These are phyloP conservation scores for Tylopilus sp. DNA, from an alignment of 1,284 basidiomycete genomes.

Conservation along the genomic window DNA sequence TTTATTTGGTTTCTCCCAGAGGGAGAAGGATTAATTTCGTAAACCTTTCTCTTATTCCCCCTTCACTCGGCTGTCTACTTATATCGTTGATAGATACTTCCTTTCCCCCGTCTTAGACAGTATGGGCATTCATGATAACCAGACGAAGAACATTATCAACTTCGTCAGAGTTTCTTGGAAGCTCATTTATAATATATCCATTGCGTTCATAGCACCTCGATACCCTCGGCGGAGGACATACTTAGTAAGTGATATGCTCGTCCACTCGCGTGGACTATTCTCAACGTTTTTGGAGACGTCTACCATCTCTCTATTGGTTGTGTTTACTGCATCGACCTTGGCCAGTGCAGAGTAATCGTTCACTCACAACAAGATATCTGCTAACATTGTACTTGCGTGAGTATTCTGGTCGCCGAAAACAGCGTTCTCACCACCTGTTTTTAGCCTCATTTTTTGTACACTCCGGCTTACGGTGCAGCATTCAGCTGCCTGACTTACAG, in stretches of 20 bases:
- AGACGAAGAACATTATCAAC: slow-evolving; percentile 18
- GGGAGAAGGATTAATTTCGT: slow-evolving; percentile 14
- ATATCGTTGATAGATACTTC: slow-evolving; percentile 5
- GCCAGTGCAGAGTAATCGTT: slow-evolving; percentile 14
- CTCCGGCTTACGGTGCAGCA: slow-evolving; percentile 1
- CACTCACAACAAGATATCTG: slow-evolving; percentile 1
- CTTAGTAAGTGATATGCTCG: slow-evolving; percentile 5
- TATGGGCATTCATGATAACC: slow-evolving; percentile 19
- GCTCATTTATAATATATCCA: slow-evolving; percentile 1
- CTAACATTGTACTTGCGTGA: slow-evolving; percentile 9
- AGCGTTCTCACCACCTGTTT: neutral
- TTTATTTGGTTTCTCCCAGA: slow-evolving; percentile 55
- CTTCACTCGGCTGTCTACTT: no score
- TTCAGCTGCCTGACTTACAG: slow-evolving; percentile 5
- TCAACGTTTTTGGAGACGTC: neutral
- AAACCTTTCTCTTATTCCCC: neutral
- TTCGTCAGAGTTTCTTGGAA: slow-evolving; percentile 8
- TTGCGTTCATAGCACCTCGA: slow-evolving; percentile 11
- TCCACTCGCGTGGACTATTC: neutral
- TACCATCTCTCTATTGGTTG: slow-evolving; percentile 12
- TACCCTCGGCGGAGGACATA: slow-evolving; percentile 17
- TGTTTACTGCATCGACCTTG: slow-evolving; percentile 15
- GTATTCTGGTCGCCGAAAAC: neutral
- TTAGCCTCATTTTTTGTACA: slow-evolving; percentile 8
- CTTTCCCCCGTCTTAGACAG: slow-evolving; percentile 17